Conservation (phyloP, 2,329 filamentous ascomycete species). For the Xylogone sp. region DNA sequence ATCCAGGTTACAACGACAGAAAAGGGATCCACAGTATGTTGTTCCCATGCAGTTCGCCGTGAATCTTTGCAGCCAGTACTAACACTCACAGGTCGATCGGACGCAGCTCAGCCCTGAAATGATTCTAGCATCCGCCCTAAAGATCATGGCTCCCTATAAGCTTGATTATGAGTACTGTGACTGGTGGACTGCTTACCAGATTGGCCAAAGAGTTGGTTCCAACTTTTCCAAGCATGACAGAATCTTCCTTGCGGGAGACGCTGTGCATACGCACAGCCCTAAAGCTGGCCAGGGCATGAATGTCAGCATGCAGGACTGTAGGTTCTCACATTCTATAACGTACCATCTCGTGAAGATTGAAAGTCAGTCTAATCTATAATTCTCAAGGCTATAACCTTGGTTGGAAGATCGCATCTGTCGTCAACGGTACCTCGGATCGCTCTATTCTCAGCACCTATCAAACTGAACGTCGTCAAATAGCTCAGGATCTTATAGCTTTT, state of each 20-base stretch:
- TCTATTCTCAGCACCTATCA: conserved; percentile 48
- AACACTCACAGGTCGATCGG: conserved; percentile 44
- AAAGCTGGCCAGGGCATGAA: conserved; percentile 58
- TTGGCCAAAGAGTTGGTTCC: conserved; percentile 60
- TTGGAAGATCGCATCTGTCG: conserved; percentile 50
- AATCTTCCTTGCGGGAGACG: conserved; percentile 62
- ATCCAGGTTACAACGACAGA: conserved; percentile 53
- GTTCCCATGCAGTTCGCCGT: background rate
- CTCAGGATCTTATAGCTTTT: conserved; percentile 60
- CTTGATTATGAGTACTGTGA: conserved; percentile 61
- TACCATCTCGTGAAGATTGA: no score
- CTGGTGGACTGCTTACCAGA: conserved; percentile 67
- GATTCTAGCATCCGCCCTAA: conserved; percentile 60
- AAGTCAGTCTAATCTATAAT: no score
- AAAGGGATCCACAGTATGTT: background rate
- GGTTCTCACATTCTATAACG: no score
- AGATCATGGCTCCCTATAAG: conserved; percentile 64
- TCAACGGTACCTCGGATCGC: conserved; percentile 37
- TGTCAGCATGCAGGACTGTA: conserved; percentile 51
- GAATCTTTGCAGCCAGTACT: conserved; percentile 26
- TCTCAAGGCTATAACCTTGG: conserved; percentile 56
- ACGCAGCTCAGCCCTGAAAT: conserved; percentile 59
- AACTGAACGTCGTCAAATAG: conserved; percentile 49
- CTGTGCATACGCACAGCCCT: conserved; percentile 56
- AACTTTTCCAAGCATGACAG: conserved; percentile 52